Evolutionary conservation across 2,329 filamentous ascomycete species (phyloP).

Genomic region (Epichloe typhina): DNA sequence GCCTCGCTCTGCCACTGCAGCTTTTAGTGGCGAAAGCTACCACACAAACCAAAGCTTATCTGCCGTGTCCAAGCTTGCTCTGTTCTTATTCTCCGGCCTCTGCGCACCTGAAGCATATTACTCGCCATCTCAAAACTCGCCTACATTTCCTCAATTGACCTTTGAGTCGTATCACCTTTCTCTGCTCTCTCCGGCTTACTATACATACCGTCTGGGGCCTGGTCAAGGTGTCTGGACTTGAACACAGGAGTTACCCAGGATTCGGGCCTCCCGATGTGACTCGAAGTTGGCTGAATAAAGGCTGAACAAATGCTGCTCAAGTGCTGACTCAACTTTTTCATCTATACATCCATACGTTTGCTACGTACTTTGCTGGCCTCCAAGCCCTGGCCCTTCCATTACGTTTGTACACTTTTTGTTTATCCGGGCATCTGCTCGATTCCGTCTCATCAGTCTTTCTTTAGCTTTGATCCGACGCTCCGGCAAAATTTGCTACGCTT

Average conservation of each 20-base stretch:
- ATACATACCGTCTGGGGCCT: neutral
- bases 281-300: neutral
- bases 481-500: neutral
- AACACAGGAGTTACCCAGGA: neutral
- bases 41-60: conserved; percentile 1
- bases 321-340: neutral
- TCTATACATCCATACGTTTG: neutral
- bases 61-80: neutral
- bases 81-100: neutral
- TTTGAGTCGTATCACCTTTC: neutral
- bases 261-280: neutral
- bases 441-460: neutral
- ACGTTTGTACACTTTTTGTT: neutral
- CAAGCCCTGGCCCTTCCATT: neutral
- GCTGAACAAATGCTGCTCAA: neutral
- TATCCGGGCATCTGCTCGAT: too few species aligned
- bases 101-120: neutral
- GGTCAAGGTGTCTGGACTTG: neutral
- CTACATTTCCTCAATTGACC: neutral
- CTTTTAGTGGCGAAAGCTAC: neutral
- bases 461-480: neutral
- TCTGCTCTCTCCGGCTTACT: neutral
- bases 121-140: neutral
- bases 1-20: neutral
- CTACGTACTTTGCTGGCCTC: neutral